Evolutionary conservation across 2,329 filamentous ascomycete genomes (phyloP), one percentile per base, ranked within the genome.

Genomic region (Fusarium protoensiforme): DNA sequence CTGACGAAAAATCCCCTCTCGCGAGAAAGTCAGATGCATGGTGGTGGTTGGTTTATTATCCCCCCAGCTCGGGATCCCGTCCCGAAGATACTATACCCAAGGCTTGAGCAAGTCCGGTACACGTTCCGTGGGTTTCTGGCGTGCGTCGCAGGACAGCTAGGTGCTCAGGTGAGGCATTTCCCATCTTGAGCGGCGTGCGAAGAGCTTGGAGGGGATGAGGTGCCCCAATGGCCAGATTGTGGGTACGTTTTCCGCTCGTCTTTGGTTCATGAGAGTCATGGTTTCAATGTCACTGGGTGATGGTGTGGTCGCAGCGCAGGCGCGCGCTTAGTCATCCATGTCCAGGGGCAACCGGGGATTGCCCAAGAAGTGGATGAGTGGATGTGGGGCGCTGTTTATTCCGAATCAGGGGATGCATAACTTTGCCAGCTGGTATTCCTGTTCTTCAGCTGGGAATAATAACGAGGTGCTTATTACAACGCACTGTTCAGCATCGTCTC

Each of bases 181-280:
- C 48, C 14, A 36, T 61, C 41, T 72, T 38, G 41, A 72, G 68
- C 39, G 65, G 43, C 36, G 61, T 53, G 43, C 65, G 65, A 68
- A 73, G 59, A 64, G 70, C 67, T 72, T 74, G 72, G 60, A 60
- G 66, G 61, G 46, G 69, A 67, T 67, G 64, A 69, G 67, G 75
- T 65, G 67, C 67, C 62, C 68, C 74, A 78, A 78, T 78, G 74
- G 76, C 67, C 62, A 73, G 68, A 69, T 68, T 76, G 76, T 78
- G 76, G 76, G 75, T 78, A 78, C 74, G 27, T 68, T 72, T 51
- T 60, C 65, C 35, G 48, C 61, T 75, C 31, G 65, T 67, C 69
- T 70, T 77, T 73, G 72, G 67, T 65, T 72, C 65, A 63, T 72
- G 62, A 61, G 68, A 67, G 71, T 77, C 64, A 71, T 72, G 60